These are phyloP conservation scores for Saprolegnia parasitica DNA, from an alignment of 352 stramenopile genomes.

Conservation along the genomic window DNA sequence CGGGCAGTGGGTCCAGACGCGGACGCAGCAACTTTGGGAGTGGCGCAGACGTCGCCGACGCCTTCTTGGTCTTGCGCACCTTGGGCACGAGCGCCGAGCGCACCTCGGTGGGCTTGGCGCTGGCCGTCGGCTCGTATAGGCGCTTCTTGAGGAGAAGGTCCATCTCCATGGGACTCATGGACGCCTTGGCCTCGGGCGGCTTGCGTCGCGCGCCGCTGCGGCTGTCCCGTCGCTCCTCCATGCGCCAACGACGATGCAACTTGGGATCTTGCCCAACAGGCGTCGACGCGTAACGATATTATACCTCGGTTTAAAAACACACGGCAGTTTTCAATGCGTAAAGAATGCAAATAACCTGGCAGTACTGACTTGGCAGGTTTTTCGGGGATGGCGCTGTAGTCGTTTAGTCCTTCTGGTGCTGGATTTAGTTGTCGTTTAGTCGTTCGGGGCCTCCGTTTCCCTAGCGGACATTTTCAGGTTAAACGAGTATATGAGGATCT, in stretches of 20 bases:
- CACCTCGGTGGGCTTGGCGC: neutral
- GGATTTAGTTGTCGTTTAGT: no score
- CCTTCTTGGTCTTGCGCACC: slow-evolving; percentile 1
- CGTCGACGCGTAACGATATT: neutral
- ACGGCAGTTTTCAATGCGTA: no score
- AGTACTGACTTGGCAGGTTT: no score
- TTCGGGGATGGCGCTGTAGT: no score
- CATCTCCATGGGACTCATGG: slow-evolving; percentile 1
- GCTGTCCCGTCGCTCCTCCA: slow-evolving; percentile 4
- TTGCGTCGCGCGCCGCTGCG: slow-evolving; percentile 23
- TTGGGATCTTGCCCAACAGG: neutral
- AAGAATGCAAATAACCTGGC: no score
- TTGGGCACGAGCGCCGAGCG: neutral
- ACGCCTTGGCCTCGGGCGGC: neutral
- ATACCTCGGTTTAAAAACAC: neutral
- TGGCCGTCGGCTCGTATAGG: slow-evolving; percentile 1
- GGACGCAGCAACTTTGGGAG: slow-evolving; percentile 6
- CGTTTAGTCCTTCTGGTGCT: no score
- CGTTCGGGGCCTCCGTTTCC: no score
- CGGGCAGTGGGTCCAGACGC: slow-evolving; percentile 1
- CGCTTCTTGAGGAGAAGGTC: slow-evolving; percentile 15
- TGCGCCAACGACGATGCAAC: neutral
- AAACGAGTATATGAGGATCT: no score
- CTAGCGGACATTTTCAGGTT: no score
- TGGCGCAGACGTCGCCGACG: neutral